phyloP scores from a whole-genome alignment of 768 basidiomycete species.

The Suillus hirtellus region DNA sequence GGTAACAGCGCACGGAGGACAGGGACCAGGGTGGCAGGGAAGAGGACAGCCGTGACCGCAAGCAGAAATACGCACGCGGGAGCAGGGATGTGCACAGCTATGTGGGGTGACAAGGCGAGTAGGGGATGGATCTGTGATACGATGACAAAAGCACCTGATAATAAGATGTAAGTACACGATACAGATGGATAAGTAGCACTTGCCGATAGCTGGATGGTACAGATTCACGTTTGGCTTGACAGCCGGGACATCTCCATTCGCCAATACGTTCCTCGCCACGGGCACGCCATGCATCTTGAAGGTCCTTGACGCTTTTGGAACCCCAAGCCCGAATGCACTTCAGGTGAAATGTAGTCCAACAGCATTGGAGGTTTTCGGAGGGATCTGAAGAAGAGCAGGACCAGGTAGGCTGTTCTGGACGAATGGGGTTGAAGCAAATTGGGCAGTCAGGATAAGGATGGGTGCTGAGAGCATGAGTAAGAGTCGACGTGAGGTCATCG shows the following conservation, averaged over 20 bases:
- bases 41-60: conserved; percentile 86
- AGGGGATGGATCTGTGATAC: conserved; percentile 70
- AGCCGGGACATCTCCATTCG: conserved; percentile 94
- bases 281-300: conserved; percentile 70
- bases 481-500: conserved; percentile 74
- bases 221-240: conserved; percentile 73
- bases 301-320: conserved; percentile 71
- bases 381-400: conserved; percentile 68
- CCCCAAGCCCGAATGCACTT: conserved; percentile 92
- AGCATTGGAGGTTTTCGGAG: conserved; percentile 51
- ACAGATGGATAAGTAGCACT: conserved; percentile 20
- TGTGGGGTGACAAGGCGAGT: conserved; percentile 72
- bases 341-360: conserved; percentile 90
- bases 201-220: conserved; percentile 71
- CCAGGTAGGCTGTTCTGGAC: conserved; percentile 82
- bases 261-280: conserved; percentile 68
- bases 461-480: conserved; percentile 63
- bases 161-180: conserved; percentile 16
- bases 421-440: conserved; percentile 81
- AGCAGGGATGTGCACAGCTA: conserved; percentile 72
- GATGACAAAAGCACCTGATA: conserved; percentile 80
- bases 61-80: conserved; percentile 48
- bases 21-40: conserved; percentile 92
- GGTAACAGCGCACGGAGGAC: conserved; percentile 88
- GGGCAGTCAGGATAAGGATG: conserved; percentile 78